Evolutionary conservation across 495 filamentous ascomycete species (phyloP), one percentile per base, ranked within the genome.

Genomic region (Cryomyces minteri): DNA sequence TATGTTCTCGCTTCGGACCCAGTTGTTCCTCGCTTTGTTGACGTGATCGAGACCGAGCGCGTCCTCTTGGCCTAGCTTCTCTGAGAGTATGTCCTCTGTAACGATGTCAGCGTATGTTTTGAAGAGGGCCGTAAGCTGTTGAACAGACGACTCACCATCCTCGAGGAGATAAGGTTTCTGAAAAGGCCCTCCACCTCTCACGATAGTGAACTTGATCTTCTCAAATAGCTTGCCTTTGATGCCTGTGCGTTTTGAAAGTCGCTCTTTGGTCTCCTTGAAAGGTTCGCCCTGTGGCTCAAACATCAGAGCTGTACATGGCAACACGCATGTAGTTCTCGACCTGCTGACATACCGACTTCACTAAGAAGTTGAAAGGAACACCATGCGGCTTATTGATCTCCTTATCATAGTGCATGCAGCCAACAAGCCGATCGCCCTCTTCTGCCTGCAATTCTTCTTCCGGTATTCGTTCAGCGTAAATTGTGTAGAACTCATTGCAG

Each of bases 151-250:
- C 77, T 71, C 66, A 94, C 90, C 87, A 67, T 96, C 90, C 50
- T 73, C 74, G 45, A 99, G 67, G 66, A 93, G 94, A 45, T 73
- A 67, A 4, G 88, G 80, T 53, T 72, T 81, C 14, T 25, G 18
- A 25, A 80, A 74, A 61, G 80, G 92, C 6, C 61, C 58, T 29
- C 70, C 61, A 29, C 69, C 60, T 48, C 75, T 73, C 5, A 95
- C 70, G 39, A 94, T 63, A 5, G 86, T 84, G 67, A 99, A 95
- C 62, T 88, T 94, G 59, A 96, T 87, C 69, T 95, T 99, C 62
- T 99, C 90, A 51, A 96, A 90, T 46, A 84, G 84, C 67, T 96
- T 96, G 51, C 90, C 90, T 65, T 94, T 96, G 59, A 99, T 77
- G 9, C 87, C 87, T 3, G 83, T 93, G 41, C 90, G 74, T 57